Evolutionary conservation across 768 basidiomycete species (phyloP), one percentile per base, ranked within the genome.

Genomic region (Boletus rubroflammeus): DNA sequence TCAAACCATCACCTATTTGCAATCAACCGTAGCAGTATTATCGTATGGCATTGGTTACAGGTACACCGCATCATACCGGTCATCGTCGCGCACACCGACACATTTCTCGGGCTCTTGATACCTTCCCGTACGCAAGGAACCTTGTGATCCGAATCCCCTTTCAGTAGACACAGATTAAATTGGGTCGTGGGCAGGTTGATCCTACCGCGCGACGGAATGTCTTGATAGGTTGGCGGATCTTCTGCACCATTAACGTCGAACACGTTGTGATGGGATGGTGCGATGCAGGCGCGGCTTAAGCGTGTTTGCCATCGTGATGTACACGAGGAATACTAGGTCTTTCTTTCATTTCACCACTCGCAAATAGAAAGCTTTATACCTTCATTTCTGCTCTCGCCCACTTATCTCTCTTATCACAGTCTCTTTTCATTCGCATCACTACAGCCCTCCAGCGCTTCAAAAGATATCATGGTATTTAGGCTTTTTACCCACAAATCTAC

Each of bases 401-500:
- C 47, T 44, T 39, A 32, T 48, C 42, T 51, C 17, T 51, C 47
- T 43, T 56, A 60, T 60, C 60, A 54, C 60, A 48, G 2, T 32
- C 17, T 41, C 35, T 42, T 41, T 21, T 44, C 38, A 11, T 15
- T 29, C n/a, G 3, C 41, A 10, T 43, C 25, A 9, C n/a, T 17
- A 26, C 36, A 17, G 8, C 15, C 21, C 31, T 35, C 48, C 19
- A 28, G 14, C 14, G 9, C 47, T 29, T 28, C 47, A 48, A 3
- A 26, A 9, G 36, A 19, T 6, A 35, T 15, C 51, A 76, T 76
- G 74, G 73, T 77, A 35, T 78, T 79, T 56, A 65, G 73, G 2
- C 69, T 79, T 45, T 75, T 79, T 53, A 44, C 67, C 10, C 70
- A 74, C 56, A 79, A 73, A 49, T 65, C 63, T 5, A 47, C 54